Percentiles rank a stretch among this genome's conserved stretches.
Evolutionary conservation across 495 filamentous ascomycete genomes (phyloP).

Genomic region (Tuber melanosporum): DNA sequence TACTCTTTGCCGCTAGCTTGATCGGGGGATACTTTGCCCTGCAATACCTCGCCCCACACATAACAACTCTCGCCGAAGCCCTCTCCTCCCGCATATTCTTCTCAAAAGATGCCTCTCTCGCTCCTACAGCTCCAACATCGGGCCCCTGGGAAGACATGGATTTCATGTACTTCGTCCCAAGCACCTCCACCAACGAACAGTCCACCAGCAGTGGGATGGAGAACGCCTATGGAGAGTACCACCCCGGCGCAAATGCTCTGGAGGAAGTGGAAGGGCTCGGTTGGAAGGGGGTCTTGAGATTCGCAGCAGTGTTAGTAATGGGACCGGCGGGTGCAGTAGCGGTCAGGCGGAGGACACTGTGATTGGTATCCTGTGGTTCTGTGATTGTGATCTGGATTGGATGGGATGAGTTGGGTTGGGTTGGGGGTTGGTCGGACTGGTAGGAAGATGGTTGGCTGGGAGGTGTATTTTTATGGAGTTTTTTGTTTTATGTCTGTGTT

Average conservation of each 20-base stretch:
- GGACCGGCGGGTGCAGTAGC: conserved; percentile 26
- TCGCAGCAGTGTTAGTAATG: conserved; percentile 16
- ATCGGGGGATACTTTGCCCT: conserved; percentile 24
- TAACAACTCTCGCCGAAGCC: conserved; percentile 4
- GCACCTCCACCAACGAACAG: conserved; percentile 6
- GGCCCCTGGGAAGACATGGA: conserved; percentile 31
- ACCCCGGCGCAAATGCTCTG: conserved; percentile 7
- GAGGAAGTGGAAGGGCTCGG: conserved; percentile 18
- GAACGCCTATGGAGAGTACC: conserved; percentile 22
- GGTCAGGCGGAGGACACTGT: conserved; percentile 24
- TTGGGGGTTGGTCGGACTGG: background rate
- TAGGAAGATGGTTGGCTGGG: background rate
- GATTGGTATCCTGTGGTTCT: conserved; percentile 12
- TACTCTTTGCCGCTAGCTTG: conserved; percentile 14
- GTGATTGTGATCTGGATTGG: conserved; percentile 6
- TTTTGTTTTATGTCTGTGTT: conserved; percentile 7
- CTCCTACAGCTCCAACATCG: conserved; percentile 5
- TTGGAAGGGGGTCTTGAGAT: conserved; percentile 21
- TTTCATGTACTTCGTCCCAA: conserved; percentile 29
- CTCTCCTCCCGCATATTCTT: conserved; percentile 11
- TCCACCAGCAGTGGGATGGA: conserved; percentile 15
- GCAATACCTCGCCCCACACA: conserved; percentile 8
- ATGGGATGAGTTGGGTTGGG: background rate
- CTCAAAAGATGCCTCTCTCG: background rate
- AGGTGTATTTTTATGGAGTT: conserved; percentile 32